Evolutionary conservation across 192 early-diverging fungal genomes (phyloP).

Genomic region (Gaertneriomyces semiglobifer): DNA sequence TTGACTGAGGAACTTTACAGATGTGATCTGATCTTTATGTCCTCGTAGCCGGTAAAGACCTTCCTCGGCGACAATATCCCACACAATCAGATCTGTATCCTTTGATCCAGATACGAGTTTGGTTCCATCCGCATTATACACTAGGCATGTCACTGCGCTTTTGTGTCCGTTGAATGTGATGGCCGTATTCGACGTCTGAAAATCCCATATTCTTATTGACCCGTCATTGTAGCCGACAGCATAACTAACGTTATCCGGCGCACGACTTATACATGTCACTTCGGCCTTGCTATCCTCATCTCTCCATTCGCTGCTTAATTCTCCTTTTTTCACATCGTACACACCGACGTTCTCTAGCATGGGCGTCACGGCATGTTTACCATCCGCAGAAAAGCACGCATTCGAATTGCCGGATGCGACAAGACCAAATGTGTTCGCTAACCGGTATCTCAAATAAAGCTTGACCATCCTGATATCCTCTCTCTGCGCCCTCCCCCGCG

Average conservation of each 20-base stretch:
- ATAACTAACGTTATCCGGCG: slow-evolving; percentile 64
- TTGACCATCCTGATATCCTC: slow-evolving; percentile 38
- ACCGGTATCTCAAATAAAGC: slow-evolving; percentile 61
- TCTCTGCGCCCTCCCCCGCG: background rate
- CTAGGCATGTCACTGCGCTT: slow-evolving; percentile 75
- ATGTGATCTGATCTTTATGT: slow-evolving; percentile 93
- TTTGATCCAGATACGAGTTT: slow-evolving; percentile 84
- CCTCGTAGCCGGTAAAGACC: slow-evolving; percentile 86
- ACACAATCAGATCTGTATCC: slow-evolving; percentile 93
- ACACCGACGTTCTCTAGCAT: slow-evolving; percentile 78
- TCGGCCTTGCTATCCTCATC: slow-evolving; percentile 80
- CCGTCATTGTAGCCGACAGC: slow-evolving; percentile 97
- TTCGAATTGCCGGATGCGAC: slow-evolving; percentile 69
- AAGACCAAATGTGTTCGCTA: slow-evolving; percentile 77
- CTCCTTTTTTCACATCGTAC: slow-evolving; percentile 86
- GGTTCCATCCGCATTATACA: slow-evolving; percentile 76
- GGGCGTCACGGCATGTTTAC: slow-evolving; percentile 72
- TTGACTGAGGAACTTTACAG: slow-evolving; percentile 58
- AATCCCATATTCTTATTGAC: slow-evolving; percentile 85
- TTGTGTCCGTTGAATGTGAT: slow-evolving; percentile 87
- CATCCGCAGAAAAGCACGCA: slow-evolving; percentile 65
- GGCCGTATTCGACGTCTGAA: slow-evolving; percentile 33
- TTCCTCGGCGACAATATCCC: slow-evolving; percentile 89
- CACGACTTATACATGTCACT: slow-evolving; percentile 71
- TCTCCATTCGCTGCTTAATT: slow-evolving; percentile 67